Base-by-base conservation (phyloP, 768 basidiomycete genomes). In the Russula sp. region DNA sequence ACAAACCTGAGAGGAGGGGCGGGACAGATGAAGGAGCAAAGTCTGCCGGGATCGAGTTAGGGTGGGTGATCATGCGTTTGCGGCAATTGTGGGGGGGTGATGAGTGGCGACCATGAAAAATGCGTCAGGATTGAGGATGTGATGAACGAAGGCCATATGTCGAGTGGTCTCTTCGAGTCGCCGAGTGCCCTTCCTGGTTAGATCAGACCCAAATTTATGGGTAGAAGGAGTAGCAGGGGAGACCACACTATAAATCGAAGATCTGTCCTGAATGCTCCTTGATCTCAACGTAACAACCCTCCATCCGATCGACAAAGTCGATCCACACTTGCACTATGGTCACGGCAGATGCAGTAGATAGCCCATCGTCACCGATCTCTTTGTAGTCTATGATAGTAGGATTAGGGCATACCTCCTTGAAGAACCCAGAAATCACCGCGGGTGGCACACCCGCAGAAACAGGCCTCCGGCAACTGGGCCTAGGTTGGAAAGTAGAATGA, bases 391-490 rank as follows among this genome's bases (percentile, higher is more conserved):
- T 27, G 31, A 76, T 18, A 0, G 73, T 75, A 27, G 27, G 27
- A 27, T 27, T 27, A 27, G 27, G 2, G 27, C 27, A 27, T 27
- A 27, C 27, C 2, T 18, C 73, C 20, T 75, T 69, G 64, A 73
- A 82, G 66, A 75, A 78, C 4, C 71, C 71, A 34, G 68, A 65
- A 6, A 70, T 68, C 2, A 82, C 74, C 1, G 79, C 71, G 0
- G 74, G 71, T 6, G 20, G 1, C 27, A 3, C 27, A 27, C 27
- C 27, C 27, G 3, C 27, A 2, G 27, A 27, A 77, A 77, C 3
- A 70, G 62, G 3, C 72, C 78, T 1, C 80, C 80, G 0, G 76
- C 80, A 34, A 77, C 70, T 0, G 78, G 74, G 7, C 80, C 80
- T 75, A 49, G 13, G 45, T 22, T 6, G n/a, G 10, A 34, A 8